Percentiles rank a stretch among this genome's conserved stretches.
Conservation (phyloP, 192 early-diverging fungal genomes). For the Backusella parvicylindrica region DNA sequence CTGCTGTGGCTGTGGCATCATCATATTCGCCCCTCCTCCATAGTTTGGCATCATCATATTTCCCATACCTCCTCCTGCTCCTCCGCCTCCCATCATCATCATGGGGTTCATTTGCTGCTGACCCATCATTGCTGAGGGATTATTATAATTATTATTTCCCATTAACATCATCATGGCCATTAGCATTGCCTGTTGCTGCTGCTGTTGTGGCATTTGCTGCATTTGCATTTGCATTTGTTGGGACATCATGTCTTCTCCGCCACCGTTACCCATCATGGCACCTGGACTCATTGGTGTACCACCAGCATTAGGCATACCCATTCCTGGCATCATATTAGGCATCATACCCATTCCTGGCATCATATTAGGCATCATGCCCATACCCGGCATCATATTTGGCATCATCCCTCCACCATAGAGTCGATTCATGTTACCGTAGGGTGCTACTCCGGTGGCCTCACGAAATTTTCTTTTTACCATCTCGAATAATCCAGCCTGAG, state of each 20-base stretch:
- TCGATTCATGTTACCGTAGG: background rate
- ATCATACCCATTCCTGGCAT: background rate
- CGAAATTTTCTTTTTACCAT: background rate
- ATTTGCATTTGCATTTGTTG: slow-evolving; percentile 2
- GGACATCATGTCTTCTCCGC: background rate
- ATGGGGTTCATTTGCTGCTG: background rate
- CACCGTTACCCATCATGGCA: background rate
- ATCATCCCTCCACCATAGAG: background rate
- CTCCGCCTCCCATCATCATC: background rate
- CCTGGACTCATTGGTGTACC: background rate
- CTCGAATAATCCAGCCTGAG: background rate
- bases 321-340: background rate
- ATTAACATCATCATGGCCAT: slow-evolving; percentile 8
- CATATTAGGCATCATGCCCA: background rate
- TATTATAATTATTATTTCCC: background rate
- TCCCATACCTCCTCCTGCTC: background rate
- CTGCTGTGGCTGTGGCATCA: background rate
- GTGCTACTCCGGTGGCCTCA: background rate
- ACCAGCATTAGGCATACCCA: background rate
- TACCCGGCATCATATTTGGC: background rate
- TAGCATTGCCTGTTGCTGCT: background rate
- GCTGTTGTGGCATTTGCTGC: slow-evolving; percentile 1
- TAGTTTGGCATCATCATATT: slow-evolving; percentile 6
- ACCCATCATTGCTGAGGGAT: background rate
- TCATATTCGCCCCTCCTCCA: background rate